Evolutionary conservation across 495 filamentous ascomycete genomes (phyloP).

Genomic region (Tuber microsphaerosporum): DNA sequence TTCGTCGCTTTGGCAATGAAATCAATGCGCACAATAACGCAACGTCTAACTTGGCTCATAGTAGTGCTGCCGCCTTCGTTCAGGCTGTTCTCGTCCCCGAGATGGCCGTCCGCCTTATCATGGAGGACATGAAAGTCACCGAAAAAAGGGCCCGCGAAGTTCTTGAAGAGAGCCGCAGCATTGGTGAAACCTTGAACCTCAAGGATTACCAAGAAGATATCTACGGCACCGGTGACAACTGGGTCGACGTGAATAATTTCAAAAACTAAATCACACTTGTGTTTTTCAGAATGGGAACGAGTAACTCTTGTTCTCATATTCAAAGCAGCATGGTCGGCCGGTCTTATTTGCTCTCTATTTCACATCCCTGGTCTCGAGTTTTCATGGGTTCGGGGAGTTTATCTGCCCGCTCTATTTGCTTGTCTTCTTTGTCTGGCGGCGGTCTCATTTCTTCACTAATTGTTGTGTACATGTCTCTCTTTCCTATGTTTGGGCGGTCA

Average conservation of each 20-base stretch:
- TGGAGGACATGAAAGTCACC: conserved; percentile 72
- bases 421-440: not conserved
- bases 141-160: conserved; percentile 61
- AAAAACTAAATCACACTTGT: not conserved
- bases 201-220: conserved; percentile 56
- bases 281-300: not conserved
- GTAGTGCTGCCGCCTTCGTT: conserved; percentile 67
- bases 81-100: conserved; percentile 85
- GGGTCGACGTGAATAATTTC: not conserved
- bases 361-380: not conserved
- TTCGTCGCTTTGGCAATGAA: not conserved
- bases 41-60: conserved; percentile 49
- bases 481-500: not conserved
- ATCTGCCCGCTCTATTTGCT: not conserved
- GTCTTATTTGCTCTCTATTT: not conserved
- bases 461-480: not conserved
- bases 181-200: conserved; percentile 71
- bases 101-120: conserved; percentile 65
- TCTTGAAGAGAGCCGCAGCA: conserved; percentile 62
- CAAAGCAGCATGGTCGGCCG: not conserved
- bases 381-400: not conserved
- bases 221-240: conserved; percentile 35
- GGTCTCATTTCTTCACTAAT: not conserved
- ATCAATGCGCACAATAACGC: not conserved
- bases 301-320: not conserved